Conservation (phyloP, 2,329 filamentous ascomycete species). For the Arthrinium puccinioides region DNA sequence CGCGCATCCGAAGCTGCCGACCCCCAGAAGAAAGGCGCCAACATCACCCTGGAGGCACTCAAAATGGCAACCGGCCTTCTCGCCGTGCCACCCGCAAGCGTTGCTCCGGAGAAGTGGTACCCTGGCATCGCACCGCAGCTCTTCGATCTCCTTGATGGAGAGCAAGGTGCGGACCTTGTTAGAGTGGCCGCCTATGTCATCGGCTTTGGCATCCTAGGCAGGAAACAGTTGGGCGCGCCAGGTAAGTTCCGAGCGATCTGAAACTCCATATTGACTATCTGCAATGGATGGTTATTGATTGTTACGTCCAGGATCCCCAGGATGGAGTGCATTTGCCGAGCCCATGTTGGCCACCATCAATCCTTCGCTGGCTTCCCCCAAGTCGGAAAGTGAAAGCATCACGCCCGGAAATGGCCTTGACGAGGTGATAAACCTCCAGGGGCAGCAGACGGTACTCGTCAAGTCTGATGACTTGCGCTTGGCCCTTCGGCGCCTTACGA, state of each 20-base stretch:
- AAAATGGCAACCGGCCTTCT: slow-evolving; percentile 56
- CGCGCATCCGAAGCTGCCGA: slow-evolving; percentile 29
- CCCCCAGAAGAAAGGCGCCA: slow-evolving; percentile 50
- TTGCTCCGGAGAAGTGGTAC: slow-evolving; percentile 53
- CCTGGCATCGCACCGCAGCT: slow-evolving; percentile 53
- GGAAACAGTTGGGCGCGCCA: slow-evolving; percentile 55
- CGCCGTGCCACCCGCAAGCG: slow-evolving; percentile 48
- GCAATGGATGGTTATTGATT: slow-evolving; percentile 10
- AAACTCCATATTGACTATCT: too few relatives aligned
- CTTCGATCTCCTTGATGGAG: slow-evolving; percentile 52
- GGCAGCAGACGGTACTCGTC: slow-evolving; percentile 36
- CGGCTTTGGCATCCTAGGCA: slow-evolving; percentile 59
- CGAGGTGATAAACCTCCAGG: slow-evolving; percentile 39
- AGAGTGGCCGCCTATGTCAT: slow-evolving; percentile 56
- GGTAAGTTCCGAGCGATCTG: too few relatives aligned
- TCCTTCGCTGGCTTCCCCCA: slow-evolving; percentile 25
- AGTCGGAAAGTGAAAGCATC: slow-evolving; percentile 10
- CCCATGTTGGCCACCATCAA: slow-evolving; percentile 49
- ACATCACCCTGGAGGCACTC: slow-evolving; percentile 62
- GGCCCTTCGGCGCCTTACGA: slow-evolving; percentile 47
- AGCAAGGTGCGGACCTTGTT: slow-evolving; percentile 47
- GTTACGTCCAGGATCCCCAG: slow-evolving; percentile 36
- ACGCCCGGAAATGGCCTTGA: slow-evolving; percentile 20
- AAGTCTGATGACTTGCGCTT: slow-evolving; percentile 36
- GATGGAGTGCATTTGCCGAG: slow-evolving; percentile 55